Percentiles rank a stretch among this genome's conserved stretches.
Conservation (phyloP, 2,329 filamentous ascomycete species). For the Arthrobotrys sinensis region DNA sequence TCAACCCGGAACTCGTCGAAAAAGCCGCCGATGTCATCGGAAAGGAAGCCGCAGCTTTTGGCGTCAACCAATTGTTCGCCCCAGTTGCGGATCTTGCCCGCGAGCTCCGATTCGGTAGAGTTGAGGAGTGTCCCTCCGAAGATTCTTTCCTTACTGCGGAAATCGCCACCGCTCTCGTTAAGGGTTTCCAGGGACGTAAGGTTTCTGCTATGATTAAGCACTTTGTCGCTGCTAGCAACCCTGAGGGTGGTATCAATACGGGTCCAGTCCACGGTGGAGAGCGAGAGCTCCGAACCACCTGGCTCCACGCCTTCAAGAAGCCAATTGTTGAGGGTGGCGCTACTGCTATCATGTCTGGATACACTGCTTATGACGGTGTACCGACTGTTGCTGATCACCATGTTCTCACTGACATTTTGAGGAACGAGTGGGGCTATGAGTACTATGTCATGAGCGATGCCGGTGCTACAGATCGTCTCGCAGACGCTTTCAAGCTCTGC, state of each 20-base stretch:
- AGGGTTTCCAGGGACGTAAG: constrained; percentile 76
- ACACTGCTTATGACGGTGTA: constrained; percentile 81
- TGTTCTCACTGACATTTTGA: constrained; percentile 78
- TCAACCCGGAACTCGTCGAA: constrained; percentile 76
- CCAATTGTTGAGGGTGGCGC: constrained; percentile 80
- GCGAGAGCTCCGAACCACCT: constrained; percentile 73
- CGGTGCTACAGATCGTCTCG: constrained; percentile 75
- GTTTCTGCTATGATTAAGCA: constrained; percentile 83
- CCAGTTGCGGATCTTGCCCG: constrained; percentile 80
- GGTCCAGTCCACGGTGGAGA: constrained; percentile 74
- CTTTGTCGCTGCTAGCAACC: constrained; percentile 78
- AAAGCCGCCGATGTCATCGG: constrained; percentile 79
- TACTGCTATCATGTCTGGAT: constrained; percentile 80
- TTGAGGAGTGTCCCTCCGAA: constrained; percentile 82
- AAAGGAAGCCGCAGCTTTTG: constrained; percentile 77
- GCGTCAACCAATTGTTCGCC: constrained; percentile 81
- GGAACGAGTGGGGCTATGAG: constrained; percentile 81
- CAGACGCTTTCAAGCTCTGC: constrained; percentile 75
- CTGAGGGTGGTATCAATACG: constrained; percentile 81
- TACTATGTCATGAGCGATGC: constrained; percentile 74
- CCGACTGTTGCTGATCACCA: constrained; percentile 78
- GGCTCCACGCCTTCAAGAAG: constrained; percentile 76
- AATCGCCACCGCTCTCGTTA: constrained; percentile 75
- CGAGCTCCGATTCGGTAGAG: constrained; percentile 79
- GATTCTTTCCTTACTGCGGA: constrained; percentile 79